Evolutionary conservation across 257 asterid species (phyloP), one percentile per base, ranked within the genome.

Genomic region (Solanum bulbocastanum): DNA sequence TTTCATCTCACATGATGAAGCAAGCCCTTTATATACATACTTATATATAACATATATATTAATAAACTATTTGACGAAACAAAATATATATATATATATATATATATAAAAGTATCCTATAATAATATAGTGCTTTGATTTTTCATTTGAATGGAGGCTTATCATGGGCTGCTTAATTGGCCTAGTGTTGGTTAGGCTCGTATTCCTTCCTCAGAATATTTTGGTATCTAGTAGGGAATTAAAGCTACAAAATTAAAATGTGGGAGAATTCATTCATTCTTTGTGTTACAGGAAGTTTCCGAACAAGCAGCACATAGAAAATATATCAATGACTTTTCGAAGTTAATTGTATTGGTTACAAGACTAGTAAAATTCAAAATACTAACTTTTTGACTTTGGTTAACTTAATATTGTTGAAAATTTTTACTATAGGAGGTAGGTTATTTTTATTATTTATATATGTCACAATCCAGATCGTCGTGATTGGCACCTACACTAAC

Each of bases 131-230:
- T 46, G 25, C 15, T 74, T 35, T 75, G 83, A 36, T 73, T 49
- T 23, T 35, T 58, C 58, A n/a, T 82, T 49, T 30, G 44, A 82
- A 49, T 10, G 86, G 44, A 46, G 69, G 69, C 69, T 82, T 82
- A 82, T 82, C 86, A 58, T 84, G 90, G 88, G 88, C 86, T 88
- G 90, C 87, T 22, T 37, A 74, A 37, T 74, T 4, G 52, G 73
- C 30, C 22, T 30, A 27, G 83, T 65, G 86, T 65, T 52, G 32
- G 87, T 85, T 76, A 76, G 86, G 86, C 37, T 65, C 10, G 14
- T 71, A 40, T 84, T 75, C 82, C 72, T 42, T 32, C 14, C 35
- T 32, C 13, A n/a, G 40, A 42, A 12, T 46, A 46, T 1, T 20
- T 68, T 42, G 33, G 46, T 58, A 6, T 10, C 37, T 85, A 65